phyloP scores from a whole-genome alignment of 2,329 filamentous ascomycete species.

The Malbranchea cinnamomea region DNA sequence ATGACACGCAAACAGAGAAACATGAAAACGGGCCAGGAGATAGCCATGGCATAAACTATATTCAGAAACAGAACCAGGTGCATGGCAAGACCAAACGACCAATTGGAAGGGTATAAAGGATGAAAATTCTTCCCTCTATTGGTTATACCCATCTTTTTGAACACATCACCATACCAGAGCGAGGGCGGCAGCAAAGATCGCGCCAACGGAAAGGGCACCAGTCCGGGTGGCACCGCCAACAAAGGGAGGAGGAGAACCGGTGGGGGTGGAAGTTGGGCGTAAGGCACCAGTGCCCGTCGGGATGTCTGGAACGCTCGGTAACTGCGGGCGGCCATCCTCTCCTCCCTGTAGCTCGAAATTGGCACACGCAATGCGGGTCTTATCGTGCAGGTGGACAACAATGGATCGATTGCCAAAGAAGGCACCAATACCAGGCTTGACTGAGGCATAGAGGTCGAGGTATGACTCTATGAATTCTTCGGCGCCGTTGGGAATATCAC shows the following conservation, averaged over 20 bases:
- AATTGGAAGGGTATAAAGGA: too few species aligned
- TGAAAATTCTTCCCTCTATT: too few species aligned
- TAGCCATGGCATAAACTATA: too few species aligned
- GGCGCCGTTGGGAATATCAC: slow-evolving; percentile 33
- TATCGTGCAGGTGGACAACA: slow-evolving; percentile 39
- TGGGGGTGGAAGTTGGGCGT: neutral
- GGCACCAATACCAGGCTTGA: slow-evolving; percentile 22
- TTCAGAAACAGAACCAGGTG: too few species aligned
- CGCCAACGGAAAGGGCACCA: slow-evolving; percentile 1
- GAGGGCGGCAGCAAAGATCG: slow-evolving; percentile 1
- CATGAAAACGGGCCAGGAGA: too few species aligned
- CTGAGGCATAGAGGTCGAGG: slow-evolving; percentile 36
- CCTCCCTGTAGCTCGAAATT: slow-evolving; percentile 30
- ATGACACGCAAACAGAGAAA: too few species aligned
- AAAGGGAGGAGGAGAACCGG: neutral
- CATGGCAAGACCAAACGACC: too few species aligned
- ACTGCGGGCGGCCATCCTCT: neutral
- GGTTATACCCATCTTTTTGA: too few species aligned
- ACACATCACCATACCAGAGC: slow-evolving; percentile 3
- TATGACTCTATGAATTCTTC: slow-evolving; percentile 22
- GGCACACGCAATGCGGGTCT: slow-evolving; percentile 40
- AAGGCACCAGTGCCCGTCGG: slow-evolving; percentile 2
- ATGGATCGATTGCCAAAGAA: slow-evolving; percentile 41
- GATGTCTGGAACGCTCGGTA: neutral
- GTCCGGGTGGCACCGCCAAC: neutral